phyloP scores from a whole-genome alignment of 2,329 filamentous ascomycete species.

The Sodiomyces alkalinus region DNA sequence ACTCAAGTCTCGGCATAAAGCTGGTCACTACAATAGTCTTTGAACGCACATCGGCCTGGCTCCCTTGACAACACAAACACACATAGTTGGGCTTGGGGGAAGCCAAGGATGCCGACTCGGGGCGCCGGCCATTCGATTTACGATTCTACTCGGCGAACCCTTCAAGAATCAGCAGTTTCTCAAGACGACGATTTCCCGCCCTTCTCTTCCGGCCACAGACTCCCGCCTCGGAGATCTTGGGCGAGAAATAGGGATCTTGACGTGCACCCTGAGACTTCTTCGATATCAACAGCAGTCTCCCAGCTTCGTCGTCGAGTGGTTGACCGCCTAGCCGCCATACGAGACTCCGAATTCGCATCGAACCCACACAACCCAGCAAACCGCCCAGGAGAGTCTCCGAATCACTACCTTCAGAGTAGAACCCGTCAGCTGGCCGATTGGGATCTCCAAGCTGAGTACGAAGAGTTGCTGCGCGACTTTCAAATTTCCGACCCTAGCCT shows the following conservation, averaged over 20 bases:
- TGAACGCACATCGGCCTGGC: no score
- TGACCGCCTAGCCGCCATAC: background rate
- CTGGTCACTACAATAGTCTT: no score
- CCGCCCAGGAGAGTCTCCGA: slow-evolving; percentile 12
- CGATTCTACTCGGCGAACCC: no score
- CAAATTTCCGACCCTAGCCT: background rate
- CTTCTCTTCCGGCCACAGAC: slow-evolving; percentile 13
- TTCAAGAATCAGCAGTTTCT: slow-evolving; percentile 15
- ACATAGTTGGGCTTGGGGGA: no score
- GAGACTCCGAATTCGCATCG: background rate
- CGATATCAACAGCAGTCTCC: no score
- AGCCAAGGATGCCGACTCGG: slow-evolving; percentile 8
- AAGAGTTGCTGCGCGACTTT: slow-evolving; percentile 4
- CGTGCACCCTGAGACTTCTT: no score
- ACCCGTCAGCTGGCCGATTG: slow-evolving; percentile 6
- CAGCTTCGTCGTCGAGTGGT: background rate
- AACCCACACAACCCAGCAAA: slow-evolving; percentile 3
- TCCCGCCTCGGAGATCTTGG: slow-evolving; percentile 18
- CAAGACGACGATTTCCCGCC: slow-evolving; percentile 16
- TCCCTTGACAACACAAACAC: no score
- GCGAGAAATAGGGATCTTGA: no score
- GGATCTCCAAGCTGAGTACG: slow-evolving; percentile 8
- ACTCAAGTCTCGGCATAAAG: no score
- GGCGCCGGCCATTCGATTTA: slow-evolving; percentile 15
- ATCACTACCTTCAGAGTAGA: no score